Base-by-base conservation (phyloP, 225 moss, liverwort and hornwort genomes). In the Marchantia polymorpha region DNA sequence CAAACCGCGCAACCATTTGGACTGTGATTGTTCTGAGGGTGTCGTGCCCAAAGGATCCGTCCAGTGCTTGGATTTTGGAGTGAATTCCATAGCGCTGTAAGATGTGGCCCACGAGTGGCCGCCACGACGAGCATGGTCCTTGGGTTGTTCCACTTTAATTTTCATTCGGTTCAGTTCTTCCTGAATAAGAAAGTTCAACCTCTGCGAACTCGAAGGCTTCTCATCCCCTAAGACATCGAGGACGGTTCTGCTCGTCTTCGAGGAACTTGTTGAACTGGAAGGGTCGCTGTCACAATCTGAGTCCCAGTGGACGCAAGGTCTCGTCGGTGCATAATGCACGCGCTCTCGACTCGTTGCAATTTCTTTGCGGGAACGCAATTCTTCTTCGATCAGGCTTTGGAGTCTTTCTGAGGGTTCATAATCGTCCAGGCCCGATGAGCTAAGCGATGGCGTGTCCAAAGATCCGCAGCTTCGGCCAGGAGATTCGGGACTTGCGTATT, bases 181-280 rank as follows among this genome's bases (percentile, higher is more conserved):
- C 10, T 76, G 31, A 58, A 76, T 76, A 1, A 76, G 76, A 76
- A 58, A 29, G 26, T 76, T 46, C 59, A 76, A 46, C 76, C 76
- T 76, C 59, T 76, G 17, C 16, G 58, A 59, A 61, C 76, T 76
- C 8, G 48, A 55, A 6, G 39, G 74, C 16, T 74, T 52, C 27
- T 71, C 71, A 17, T 71, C 49, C 31, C 52, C 16, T 12, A 67
- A 27, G 67, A 1, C 30, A 30, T 31, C 7, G 31, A 6, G 13
- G 14, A 10, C 10, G 29, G 25, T 6, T 13, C 12, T 12, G 25
- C 29, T 29, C 13, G 14, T 67, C 39, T 12, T 53, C 10, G 25
- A 17, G 14, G 7, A 6, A 7, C 12, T 1, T 10, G 9, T 26
- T 11, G 51, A 53, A 25, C 52, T 8, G 69, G 47, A 69, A 69